Evolutionary conservation across 768 basidiomycete genomes (phyloP), one percentile per base, ranked within the genome.

Genomic region (Dioszegia hungarica): DNA sequence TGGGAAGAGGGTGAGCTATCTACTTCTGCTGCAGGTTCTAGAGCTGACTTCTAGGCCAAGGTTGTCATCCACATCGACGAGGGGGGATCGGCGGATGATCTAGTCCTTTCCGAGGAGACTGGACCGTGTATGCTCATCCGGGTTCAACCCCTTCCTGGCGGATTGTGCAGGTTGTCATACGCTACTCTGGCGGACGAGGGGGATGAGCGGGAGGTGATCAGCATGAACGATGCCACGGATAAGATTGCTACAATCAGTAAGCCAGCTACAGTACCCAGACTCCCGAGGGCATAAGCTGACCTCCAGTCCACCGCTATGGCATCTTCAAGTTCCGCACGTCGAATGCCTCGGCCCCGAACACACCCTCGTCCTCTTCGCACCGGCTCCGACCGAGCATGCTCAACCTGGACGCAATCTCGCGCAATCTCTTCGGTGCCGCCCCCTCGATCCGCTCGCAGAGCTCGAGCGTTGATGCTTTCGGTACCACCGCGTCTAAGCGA

Each of bases 41-140:
- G n/a, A n/a, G 38, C 29, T 17, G 25, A 49, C 11, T 46, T 50
- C 6, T 64, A 94, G 91, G 87, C 86, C 27, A 93, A 92, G 78
- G 83, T 91, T 22, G 86, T 90, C 10, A 81, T 94, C 37, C 90
- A 92, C 63, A 84, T 97, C 53, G 90, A 94, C 73, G 82, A 85
- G 17, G 67, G 81, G 15, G 88, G 87, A 3, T 78, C 82, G 12
- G 87, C 90, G 6, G 87, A 89, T 64, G 83, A 85, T 1, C 81
- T 94, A 56, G 85, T 87, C 4, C 85, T 91, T 60, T 88, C 86
- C 4, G 79, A 62, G 19, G 54, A 86, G 17, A 81, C 78, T 5
- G 82, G 87, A 8, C 89, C 91, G 0, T 86, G 85, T 60, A 86
- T 88, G n/a, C 78, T 88, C 41, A 85, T 93, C 49, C 81, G 87